Evolutionary conservation across 805 yeast genomes (phyloP).

Genomic region (Helenozyma rhizophorensis): DNA sequence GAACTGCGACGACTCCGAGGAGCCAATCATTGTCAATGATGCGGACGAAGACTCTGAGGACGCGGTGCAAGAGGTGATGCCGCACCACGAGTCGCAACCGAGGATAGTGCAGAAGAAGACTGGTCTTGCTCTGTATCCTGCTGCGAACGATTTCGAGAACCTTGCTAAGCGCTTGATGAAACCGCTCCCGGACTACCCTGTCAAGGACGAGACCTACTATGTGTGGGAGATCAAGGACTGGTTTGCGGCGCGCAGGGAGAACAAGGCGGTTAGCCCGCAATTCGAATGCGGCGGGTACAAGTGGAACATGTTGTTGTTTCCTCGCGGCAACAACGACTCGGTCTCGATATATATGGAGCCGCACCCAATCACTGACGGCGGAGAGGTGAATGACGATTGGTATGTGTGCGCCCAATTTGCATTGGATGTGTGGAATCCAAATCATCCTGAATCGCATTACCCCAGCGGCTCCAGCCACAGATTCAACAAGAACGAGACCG

Average conservation of each 20-base stretch:
- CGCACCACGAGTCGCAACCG: not conserved
- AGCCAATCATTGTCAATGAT: conserved; percentile 12
- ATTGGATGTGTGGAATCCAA: conserved; percentile 78
- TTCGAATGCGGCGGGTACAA: conserved; percentile 58
- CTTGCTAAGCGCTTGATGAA: conserved; percentile 31
- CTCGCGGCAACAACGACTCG: conserved; percentile 59
- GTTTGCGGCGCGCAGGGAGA: conserved; percentile 33
- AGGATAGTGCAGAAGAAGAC: not conserved
- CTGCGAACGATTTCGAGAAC: conserved; percentile 28
- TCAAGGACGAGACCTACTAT: conserved; percentile 26
- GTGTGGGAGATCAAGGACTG: conserved; percentile 54
- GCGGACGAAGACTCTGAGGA: conserved; percentile 11
- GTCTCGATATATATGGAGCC: conserved; percentile 83
- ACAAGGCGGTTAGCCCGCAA: conserved; percentile 42
- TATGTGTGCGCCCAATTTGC: conserved; percentile 90
- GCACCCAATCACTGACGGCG: conserved; percentile 36
- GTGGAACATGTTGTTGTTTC: conserved; percentile 73
- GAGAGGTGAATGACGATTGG: conserved; percentile 49
- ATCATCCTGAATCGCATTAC: conserved; percentile 55
- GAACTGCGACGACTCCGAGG: conserved; percentile 12
- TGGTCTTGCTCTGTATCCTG: conserved; percentile 10
- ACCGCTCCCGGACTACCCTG: conserved; percentile 37
- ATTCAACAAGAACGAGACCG: conserved; percentile 70
- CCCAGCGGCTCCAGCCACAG: conserved; percentile 71
- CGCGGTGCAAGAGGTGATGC: conserved; percentile 1